Conservation (phyloP, 164 flowering plant genomes). For the Amborella trichopoda region DNA sequence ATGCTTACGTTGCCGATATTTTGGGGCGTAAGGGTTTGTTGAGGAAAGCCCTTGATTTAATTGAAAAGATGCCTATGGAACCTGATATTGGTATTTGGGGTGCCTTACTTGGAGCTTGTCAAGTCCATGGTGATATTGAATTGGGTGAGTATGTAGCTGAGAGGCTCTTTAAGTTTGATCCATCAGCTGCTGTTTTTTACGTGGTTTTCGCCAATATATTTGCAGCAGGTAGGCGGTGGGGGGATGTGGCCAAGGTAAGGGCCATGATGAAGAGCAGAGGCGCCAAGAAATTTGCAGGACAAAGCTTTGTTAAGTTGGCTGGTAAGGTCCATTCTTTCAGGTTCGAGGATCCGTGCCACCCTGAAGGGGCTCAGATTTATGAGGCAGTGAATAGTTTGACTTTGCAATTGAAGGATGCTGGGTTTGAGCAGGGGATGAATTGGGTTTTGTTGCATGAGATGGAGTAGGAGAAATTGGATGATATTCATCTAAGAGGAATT, state of each 20-base stretch:
- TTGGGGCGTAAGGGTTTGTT: slow-evolving; percentile 68
- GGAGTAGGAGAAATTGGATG: too few species aligned
- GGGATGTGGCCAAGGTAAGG: slow-evolving; percentile 46
- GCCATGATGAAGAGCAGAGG: slow-evolving; percentile 42
- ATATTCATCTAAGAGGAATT: too few species aligned
- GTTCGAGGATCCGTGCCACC: slow-evolving; percentile 44
- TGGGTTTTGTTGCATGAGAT: too few species aligned
- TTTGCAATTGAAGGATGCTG: slow-evolving; percentile 34
- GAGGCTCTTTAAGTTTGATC: slow-evolving; percentile 50
- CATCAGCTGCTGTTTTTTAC: slow-evolving; percentile 54
- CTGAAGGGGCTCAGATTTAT: slow-evolving; percentile 25
- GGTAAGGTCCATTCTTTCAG: slow-evolving; percentile 36
- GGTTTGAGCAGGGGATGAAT: too few species aligned
- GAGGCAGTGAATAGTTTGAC: slow-evolving; percentile 31
- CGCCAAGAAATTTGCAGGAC: slow-evolving; percentile 61
- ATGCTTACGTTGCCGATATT: slow-evolving; percentile 69
- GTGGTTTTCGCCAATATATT: slow-evolving; percentile 62
- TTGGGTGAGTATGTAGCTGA: slow-evolving; percentile 41
- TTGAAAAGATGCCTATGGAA: slow-evolving; percentile 36
- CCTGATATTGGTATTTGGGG: slow-evolving; percentile 68
- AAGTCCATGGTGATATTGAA: slow-evolving; percentile 46
- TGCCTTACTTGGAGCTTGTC: slow-evolving; percentile 63
- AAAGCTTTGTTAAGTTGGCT: slow-evolving; percentile 65
- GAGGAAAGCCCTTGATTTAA: slow-evolving; percentile 54
- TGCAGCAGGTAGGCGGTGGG: slow-evolving; percentile 66